Percentiles rank a stretch among this genome's conserved stretches.
Evolutionary conservation across 495 filamentous ascomycete species (phyloP).

Genomic region (Neurospora tetrasperma): DNA sequence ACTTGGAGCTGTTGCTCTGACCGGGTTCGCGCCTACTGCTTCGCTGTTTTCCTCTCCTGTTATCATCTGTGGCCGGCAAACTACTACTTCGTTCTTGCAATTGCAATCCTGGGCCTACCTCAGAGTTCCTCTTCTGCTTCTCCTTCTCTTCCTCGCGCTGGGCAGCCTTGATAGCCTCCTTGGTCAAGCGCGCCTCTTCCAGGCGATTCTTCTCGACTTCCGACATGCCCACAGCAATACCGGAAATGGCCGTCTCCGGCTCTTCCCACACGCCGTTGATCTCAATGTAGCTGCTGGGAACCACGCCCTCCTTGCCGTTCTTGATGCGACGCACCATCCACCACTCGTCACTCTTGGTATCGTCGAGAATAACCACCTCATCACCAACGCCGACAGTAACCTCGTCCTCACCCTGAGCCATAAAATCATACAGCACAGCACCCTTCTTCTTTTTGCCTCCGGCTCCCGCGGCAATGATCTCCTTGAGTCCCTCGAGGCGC

Average conservation of each 20-base stretch:
- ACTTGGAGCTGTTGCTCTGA: constrained; percentile 32
- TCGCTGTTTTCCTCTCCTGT: constrained; percentile 53
- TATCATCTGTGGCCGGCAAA: constrained; percentile 49
- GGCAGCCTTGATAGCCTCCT: constrained; percentile 56
- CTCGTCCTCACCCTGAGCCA: constrained; percentile 93
- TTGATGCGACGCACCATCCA: constrained; percentile 88
- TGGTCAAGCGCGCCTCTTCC: constrained; percentile 72
- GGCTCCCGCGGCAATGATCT: constrained; percentile 72
- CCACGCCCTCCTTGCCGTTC: constrained; percentile 91
- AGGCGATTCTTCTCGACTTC: constrained; percentile 70
- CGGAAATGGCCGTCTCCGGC: constrained; percentile 33
- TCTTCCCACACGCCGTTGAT: constrained; percentile 51
- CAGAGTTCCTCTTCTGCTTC: constrained; percentile 36
- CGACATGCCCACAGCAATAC: constrained; percentile 58
- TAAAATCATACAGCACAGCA: constrained; percentile 85
- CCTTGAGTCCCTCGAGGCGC: constrained; percentile 71
- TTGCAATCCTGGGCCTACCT: constrained; percentile 67
- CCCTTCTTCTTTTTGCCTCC: constrained; percentile 61
- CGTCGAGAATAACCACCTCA: constrained; percentile 84
- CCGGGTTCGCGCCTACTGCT: constrained; percentile 55
- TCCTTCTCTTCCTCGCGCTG: constrained; percentile 44
- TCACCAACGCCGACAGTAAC: constrained; percentile 85
- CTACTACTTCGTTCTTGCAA: constrained; percentile 61
- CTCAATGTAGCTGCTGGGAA: constrained; percentile 96
- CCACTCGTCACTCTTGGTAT: constrained; percentile 91